A percentile compares a stretch with the other conserved stretches of the same genome.
Conservation (phyloP, 2,329 filamentous ascomycete species). For the Fusarium globosum region DNA sequence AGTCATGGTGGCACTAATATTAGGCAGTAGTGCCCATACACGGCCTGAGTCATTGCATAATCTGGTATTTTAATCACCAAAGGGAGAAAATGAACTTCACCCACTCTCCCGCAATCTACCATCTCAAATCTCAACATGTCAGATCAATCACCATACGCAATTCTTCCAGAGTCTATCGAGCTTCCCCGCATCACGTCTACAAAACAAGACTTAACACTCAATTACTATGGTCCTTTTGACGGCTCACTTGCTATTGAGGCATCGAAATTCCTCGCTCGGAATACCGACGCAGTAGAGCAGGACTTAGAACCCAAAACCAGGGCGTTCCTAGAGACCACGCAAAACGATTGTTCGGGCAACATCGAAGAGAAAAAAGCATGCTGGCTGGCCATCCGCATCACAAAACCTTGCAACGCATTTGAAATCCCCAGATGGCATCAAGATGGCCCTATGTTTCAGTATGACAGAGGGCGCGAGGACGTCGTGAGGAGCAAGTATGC, state of each 20-base stretch:
- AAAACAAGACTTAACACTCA: background rate
- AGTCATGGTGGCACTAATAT: background rate
- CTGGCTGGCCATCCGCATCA: background rate
- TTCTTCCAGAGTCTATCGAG: background rate
- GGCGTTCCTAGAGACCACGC: background rate
- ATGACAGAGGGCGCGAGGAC: background rate
- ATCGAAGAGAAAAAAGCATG: background rate
- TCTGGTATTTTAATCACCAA: fast-evolving
- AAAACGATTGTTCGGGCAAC: background rate
- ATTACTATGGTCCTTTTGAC: background rate
- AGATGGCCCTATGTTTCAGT: background rate
- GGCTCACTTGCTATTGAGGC: background rate
- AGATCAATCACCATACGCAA: background rate
- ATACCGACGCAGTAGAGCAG: background rate
- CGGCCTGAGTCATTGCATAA: background rate
- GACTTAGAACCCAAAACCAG: background rate
- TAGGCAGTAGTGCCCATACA: background rate
- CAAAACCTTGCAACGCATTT: background rate
- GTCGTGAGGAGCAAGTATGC: background rate
- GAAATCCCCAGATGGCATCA: background rate
- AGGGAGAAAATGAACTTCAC: fast-evolving
- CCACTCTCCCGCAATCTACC: fast-evolving
- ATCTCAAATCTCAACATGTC: background rate
- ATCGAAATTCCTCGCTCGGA: background rate
- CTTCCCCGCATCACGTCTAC: background rate